A percentile compares a stretch with the other conserved stretches of the same genome.
phyloP scores from a whole-genome alignment of 495 filamentous ascomycete genomes.

The Hypoxylon cercidicola region DNA sequence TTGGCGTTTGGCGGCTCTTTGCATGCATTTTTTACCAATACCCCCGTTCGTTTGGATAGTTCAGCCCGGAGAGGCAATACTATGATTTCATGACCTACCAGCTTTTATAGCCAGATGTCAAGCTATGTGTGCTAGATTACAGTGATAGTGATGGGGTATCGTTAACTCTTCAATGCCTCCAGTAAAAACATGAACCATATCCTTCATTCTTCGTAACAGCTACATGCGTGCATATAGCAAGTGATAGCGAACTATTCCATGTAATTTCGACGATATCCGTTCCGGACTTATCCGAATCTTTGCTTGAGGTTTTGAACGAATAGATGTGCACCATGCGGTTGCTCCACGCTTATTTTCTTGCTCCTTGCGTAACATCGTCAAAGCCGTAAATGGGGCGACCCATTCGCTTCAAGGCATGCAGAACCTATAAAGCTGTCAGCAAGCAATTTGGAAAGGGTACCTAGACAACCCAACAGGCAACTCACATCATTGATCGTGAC shows the following conservation, averaged over 20 bases:
- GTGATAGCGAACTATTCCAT: no score
- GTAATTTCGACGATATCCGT: no score
- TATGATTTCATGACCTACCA: conserved; percentile 2
- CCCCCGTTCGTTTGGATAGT: conserved; percentile 39
- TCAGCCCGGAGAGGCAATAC: conserved; percentile 7
- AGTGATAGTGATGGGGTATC: conserved; percentile 21
- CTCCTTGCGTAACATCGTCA: conserved; percentile 41
- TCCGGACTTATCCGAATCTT: no score
- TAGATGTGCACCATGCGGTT: neutral
- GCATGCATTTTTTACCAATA: conserved; percentile 29
- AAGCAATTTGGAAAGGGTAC: neutral
- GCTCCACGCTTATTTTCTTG: neutral
- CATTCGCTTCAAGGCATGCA: conserved; percentile 64
- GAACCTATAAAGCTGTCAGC: conserved; percentile 59
- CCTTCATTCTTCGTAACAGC: neutral
- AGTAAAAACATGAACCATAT: neutral
- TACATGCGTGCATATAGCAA: neutral
- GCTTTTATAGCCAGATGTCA: neutral
- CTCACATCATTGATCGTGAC: conserved; percentile 73
- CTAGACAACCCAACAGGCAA: conserved; percentile 11
- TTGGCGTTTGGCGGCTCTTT: conserved; percentile 34
- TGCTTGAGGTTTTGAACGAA: neutral
- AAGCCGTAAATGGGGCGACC: conserved; percentile 65
- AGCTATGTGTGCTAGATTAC: neutral
- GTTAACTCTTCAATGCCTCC: neutral